Evolutionary conservation across 1,284 basidiomycete genomes (phyloP), one percentile per base, ranked within the genome.

Genomic region (Melampsora americana): DNA sequence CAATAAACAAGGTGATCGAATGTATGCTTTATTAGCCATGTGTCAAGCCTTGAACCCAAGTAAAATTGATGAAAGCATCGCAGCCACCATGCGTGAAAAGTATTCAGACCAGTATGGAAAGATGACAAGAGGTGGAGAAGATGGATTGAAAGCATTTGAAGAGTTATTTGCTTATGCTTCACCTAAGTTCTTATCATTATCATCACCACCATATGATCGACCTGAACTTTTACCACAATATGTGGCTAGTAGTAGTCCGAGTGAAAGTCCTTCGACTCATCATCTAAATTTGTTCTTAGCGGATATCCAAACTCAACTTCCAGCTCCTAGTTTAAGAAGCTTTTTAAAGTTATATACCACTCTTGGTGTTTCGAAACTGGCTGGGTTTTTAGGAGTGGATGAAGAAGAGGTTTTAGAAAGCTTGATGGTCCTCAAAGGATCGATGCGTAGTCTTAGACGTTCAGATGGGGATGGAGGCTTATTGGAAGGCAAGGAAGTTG

Each of bases 311-410:
- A 89, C 90, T 0, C 89, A 92, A 79, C 85, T 89, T 5, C 88
- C 89, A 20, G 92, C 93, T 3, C 89, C 92, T 14, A 94, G 92
- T 16, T 86, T 97, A 32, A 88, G 93, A 69, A 93, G 92, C 82
- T 90, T 98, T 87, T 85, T 99, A 80, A 95, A 96, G 83, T 86
- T 99, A 79, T 99, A 98, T 86, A 94, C 94, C 2, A 93, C 90
- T 60, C 88, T 99, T 66, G 94, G 93, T 78, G 90, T 94, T 9
- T 88, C 88, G 81, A 98, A 97, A 85, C 87, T 99, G 44, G 91
- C 95, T 1, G 89, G 89, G 78, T 95, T 98, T 87, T 85, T 96
- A 35, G 85, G 85, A 32, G 87, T 89, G 18, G 92, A 92, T 80
- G 94, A 98, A 84, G 95, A 98, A 82, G 91, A 93, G 82, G 90